These are phyloP conservation scores for Fusarium sp. DNA, from an alignment of 2,329 filamentous ascomycete species.

Conservation along the genomic window DNA sequence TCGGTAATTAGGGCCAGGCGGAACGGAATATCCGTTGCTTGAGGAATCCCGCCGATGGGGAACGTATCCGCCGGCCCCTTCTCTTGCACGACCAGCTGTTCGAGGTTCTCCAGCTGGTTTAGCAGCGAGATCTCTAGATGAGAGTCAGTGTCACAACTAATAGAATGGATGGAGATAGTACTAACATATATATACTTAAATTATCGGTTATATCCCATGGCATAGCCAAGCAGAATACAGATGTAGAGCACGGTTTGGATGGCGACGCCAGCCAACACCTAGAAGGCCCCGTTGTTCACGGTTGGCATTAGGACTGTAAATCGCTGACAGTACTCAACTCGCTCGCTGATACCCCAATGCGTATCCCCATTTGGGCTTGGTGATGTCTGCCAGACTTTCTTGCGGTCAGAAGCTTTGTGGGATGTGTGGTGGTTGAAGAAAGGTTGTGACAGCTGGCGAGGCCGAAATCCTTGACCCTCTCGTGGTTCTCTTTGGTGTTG, in stretches of 20 bases:
- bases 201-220: neutral
- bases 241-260: rapidly evolving
- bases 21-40: rapidly evolving
- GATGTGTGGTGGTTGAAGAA: no score
- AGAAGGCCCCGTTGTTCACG: neutral
- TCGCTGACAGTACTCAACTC: neutral
- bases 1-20: rapidly evolving
- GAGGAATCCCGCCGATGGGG: rapidly evolving
- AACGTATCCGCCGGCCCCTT: neutral
- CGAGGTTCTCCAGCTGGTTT: neutral
- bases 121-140: neutral
- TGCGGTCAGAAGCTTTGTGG: neutral
- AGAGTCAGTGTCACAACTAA: neutral
- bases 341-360: rapidly evolving
- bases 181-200: neutral
- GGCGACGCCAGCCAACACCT: rapidly evolving
- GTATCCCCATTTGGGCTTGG: neutral
- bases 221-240: neutral
- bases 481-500: neutral
- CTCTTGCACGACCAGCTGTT: neutral
- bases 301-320: neutral
- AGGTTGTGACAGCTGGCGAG: neutral
- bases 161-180: no score
- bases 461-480: neutral
- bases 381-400: neutral